Base-by-base conservation (phyloP, 2,329 filamentous ascomycete species). In the Ascocoryne sarcoides region DNA sequence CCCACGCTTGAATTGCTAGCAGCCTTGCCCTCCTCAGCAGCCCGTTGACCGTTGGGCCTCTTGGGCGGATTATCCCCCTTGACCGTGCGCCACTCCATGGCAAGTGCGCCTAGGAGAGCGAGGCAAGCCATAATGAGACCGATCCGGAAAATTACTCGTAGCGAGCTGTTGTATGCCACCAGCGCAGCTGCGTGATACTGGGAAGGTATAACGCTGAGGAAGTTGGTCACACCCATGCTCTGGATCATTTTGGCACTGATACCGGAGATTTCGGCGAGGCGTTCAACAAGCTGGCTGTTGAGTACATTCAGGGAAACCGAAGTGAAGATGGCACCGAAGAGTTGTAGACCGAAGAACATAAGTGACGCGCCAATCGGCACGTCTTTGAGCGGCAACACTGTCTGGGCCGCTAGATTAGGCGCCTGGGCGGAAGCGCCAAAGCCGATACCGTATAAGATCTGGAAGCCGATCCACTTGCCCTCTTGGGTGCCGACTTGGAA, bases 61-160 rank as follows among this genome's bases (percentile, higher is more conserved):
- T n/a, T n/a, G n/a, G n/a, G n/a, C n/a, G n/a, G n/a, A n/a, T 35
- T 35, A n/a, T 15, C 23, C 23, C 12, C 12, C 23, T 26, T 26
- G 7, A 49, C 38, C 12, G 26, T 47, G 10, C 21, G 72, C 77
- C 78, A 84, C 61, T 83, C 73, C 49, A 84, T 70, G 5, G 65
- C 61, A 1, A 68, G 51, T 0, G 70, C 66, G 0, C 75, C 79
- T 4, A 80, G 26, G 10, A 82, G 64, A 3, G 67, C 69, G 10
- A 81, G 41, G 4, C 65, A 66, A 1, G 67, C 65, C 52, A 79
- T 60, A 5, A 71, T 69, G 5, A 80, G 62, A 2, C 67, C 70
- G 5, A 84, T 72, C 46, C 75, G 71, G 55, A 82, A 85, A 1
- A 71, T 70, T 42, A 69, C 62, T 2, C 68, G 68, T 28, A 86